Conservation (phyloP, 495 filamentous ascomycete genomes). For the Recurvomyces mirabilis region DNA sequence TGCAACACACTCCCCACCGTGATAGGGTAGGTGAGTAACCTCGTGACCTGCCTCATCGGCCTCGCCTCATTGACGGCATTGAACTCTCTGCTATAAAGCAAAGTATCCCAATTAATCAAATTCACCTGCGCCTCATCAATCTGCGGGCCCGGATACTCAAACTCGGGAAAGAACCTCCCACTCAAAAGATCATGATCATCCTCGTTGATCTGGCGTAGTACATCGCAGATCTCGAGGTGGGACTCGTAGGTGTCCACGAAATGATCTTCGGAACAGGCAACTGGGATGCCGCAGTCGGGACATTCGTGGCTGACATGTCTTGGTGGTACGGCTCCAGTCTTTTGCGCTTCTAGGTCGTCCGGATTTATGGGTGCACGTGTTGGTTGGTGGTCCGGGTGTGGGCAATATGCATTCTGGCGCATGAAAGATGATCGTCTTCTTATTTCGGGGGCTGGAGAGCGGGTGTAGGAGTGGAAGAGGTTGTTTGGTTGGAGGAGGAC, state of each 20-base stretch:
- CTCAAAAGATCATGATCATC: slow-evolving; percentile 92
- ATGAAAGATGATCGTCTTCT: slow-evolving; percentile 77
- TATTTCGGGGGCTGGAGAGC: slow-evolving; percentile 76
- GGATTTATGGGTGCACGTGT: slow-evolving; percentile 50
- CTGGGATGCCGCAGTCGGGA: slow-evolving; percentile 87
- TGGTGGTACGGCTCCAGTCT: slow-evolving; percentile 48
- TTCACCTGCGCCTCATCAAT: slow-evolving; percentile 78
- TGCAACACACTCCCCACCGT: slow-evolving; percentile 86
- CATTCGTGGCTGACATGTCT: slow-evolving; percentile 85
- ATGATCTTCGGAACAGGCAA: slow-evolving; percentile 86
- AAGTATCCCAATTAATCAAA: slow-evolving; percentile 98
- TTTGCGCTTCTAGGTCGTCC: slow-evolving; percentile 49
- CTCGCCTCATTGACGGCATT: slow-evolving; percentile 79
- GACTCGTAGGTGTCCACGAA: slow-evolving; percentile 90
- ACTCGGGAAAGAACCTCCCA: slow-evolving; percentile 86
- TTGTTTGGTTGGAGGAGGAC: slow-evolving; percentile 60
- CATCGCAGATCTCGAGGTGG: slow-evolving; percentile 87
- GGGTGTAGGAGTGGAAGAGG: slow-evolving; percentile 83
- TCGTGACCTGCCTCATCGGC: slow-evolving; percentile 79
- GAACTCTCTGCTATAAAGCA: slow-evolving; percentile 80
- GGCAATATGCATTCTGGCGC: slow-evolving; percentile 80
- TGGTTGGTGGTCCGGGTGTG: slow-evolving; percentile 70
- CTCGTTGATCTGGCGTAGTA: slow-evolving; percentile 83
- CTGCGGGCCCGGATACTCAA: slow-evolving; percentile 76
- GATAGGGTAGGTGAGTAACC: slow-evolving; percentile 82